These are phyloP conservation scores for Trichosporon coremiiforme DNA, from an alignment of 1,284 basidiomycete species.

Conservation along the genomic window DNA sequence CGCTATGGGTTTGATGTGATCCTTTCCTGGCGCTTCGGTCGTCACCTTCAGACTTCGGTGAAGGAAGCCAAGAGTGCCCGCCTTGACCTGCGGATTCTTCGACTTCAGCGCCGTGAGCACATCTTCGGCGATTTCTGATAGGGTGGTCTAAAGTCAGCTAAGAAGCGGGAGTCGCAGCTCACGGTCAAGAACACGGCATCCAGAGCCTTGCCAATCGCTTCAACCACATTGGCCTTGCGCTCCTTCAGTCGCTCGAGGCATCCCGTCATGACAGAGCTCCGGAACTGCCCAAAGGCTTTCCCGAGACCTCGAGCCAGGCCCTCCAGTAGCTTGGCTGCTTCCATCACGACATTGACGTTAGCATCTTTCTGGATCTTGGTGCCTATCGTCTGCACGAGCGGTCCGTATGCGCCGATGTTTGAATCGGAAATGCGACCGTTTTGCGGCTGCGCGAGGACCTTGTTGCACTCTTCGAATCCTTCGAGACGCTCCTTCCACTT, in stretches of 20 bases:
- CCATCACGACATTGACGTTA: slow-evolving; percentile 93
- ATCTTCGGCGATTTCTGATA: slow-evolving; percentile 85
- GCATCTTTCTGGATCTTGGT: slow-evolving; percentile 83
- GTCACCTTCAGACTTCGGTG: slow-evolving; percentile 73
- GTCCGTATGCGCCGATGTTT: slow-evolving; percentile 58
- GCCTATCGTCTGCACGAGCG: slow-evolving; percentile 65
- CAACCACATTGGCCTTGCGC: slow-evolving; percentile 85
- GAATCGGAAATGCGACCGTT: slow-evolving; percentile 78
- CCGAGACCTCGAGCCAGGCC: slow-evolving; percentile 83
- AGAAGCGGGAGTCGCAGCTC: slow-evolving; percentile 46
- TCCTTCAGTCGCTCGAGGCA: slow-evolving; percentile 94
- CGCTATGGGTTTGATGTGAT: slow-evolving; percentile 81
- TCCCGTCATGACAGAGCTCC: slow-evolving; percentile 72
- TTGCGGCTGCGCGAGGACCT: slow-evolving; percentile 65
- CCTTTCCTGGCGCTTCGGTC: slow-evolving; percentile 65
- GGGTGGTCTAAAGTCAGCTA: slow-evolving; percentile 65
- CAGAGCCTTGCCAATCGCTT: slow-evolving; percentile 81
- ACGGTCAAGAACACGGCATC: slow-evolving; percentile 89
- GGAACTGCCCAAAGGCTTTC: slow-evolving; percentile 71
- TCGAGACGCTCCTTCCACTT: slow-evolving; percentile 99
- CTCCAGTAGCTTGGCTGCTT: slow-evolving; percentile 82
- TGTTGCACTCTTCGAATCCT: slow-evolving; percentile 78
- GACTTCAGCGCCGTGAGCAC: slow-evolving; percentile 74
- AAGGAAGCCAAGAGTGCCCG: slow-evolving; percentile 87
- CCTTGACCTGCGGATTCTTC: slow-evolving; percentile 97